A percentile compares a stretch with the other conserved stretches of the same genome.
phyloP scores from a whole-genome alignment of 176 grass and related monocot species.

The Echinochloa phyllopogon region DNA sequence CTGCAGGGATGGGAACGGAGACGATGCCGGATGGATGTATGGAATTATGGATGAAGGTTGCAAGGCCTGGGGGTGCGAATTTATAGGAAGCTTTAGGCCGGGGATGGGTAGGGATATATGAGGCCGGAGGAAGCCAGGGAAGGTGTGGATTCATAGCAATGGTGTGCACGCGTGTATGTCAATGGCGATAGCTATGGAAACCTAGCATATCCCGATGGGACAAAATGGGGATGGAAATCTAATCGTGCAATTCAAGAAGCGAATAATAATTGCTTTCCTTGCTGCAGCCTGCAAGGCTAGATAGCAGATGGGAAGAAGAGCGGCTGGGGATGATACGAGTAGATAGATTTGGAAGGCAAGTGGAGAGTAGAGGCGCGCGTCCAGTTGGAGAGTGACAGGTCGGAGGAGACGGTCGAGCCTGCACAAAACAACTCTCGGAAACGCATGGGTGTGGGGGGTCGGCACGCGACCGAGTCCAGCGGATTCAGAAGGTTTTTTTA shows the following conservation, averaged over 20 bases:
- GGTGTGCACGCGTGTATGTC: neutral
- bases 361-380: conserved; percentile 15
- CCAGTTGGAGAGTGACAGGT: conserved; percentile 36
- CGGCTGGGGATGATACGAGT: neutral
- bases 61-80: conserved; percentile 1
- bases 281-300: neutral
- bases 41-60: neutral
- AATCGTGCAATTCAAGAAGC: conserved; percentile 27
- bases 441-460: neutral
- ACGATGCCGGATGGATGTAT: no score
- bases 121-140: neutral
- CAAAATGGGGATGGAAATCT: neutral
- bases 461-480: neutral
- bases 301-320: neutral
- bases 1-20: neutral
- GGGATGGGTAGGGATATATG: neutral
- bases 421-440: neutral
- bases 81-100: conserved; percentile 37
- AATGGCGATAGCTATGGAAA: neutral
- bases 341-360: conserved; percentile 23
- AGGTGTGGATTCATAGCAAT: neutral
- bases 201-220: conserved; percentile 27
- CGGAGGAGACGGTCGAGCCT: neutral
- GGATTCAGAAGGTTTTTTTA: neutral
- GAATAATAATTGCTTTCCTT: conserved; percentile 29